These are phyloP conservation scores for Phlebiopsis flavidoalba DNA, from an alignment of 768 basidiomycete species.

Conservation along the genomic window DNA sequence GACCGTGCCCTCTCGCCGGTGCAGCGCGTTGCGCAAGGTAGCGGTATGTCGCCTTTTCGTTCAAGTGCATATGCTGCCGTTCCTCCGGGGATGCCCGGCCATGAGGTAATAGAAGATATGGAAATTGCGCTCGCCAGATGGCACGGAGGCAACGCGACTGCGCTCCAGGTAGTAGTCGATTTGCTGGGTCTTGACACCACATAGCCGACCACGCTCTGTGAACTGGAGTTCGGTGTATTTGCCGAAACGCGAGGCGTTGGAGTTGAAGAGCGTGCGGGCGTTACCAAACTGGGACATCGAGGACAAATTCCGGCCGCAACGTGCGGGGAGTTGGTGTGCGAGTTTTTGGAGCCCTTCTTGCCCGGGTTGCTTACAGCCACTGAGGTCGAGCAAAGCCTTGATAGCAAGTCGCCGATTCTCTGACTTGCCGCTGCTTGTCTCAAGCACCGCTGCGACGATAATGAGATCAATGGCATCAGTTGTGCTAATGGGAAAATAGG, in stretches of 20 bases:
- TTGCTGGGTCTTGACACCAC: constrained; percentile 89
- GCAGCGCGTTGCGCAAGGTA: constrained; percentile 72
- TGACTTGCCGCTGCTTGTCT: constrained; percentile 91
- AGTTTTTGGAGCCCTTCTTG: constrained; percentile 90
- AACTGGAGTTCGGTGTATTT: constrained; percentile 99
- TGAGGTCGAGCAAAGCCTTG: constrained; percentile 88
- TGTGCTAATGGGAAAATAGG: neutral
- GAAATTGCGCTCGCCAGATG: constrained; percentile 93
- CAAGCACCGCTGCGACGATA: constrained; percentile 59
- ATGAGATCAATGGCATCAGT: neutral
- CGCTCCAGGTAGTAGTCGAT: constrained; percentile 96
- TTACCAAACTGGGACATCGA: constrained; percentile 76
- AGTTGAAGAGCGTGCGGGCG: constrained; percentile 86
- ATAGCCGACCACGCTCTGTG: constrained; percentile 83
- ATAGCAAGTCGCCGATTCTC: constrained; percentile 88
- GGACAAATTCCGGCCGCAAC: constrained; percentile 87
- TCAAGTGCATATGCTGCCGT: constrained; percentile 78
- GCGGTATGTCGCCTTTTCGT: constrained; percentile 76
- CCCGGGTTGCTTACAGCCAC: constrained; percentile 73
- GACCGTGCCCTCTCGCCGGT: constrained; percentile 25
- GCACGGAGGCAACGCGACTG: constrained; percentile 81
- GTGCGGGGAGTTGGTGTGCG: constrained; percentile 78
- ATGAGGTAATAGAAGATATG: constrained; percentile 98
- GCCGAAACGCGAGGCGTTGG: constrained; percentile 94
- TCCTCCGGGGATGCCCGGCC: constrained; percentile 89